Base-by-base conservation (phyloP, 2,329 filamentous ascomycete species). In the Colletotrichum tropicicola region DNA sequence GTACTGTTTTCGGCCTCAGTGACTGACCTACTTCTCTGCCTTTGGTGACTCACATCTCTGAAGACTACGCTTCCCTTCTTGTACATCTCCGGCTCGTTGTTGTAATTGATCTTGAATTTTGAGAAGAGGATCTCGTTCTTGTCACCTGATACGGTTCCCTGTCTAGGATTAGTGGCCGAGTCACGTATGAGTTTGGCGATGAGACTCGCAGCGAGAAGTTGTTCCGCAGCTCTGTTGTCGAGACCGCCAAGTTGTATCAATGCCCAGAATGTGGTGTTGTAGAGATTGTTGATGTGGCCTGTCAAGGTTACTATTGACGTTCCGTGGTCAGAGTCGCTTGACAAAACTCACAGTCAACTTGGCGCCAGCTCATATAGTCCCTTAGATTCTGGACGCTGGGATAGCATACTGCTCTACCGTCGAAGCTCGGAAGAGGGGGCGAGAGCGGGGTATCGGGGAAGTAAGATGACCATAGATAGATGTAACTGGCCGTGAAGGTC, bases 221-320 rank as follows among this genome's bases (percentile, higher is more conserved):
- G 87, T 75, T 98, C 95, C 0, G 96, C 96, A 63, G 93, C 91
- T 53, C 89, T 91, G 28, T 89, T 87, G 55, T 87, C 89, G 81
- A 96, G 86, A 0, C 91, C 92, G 2, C 92, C 94, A 49, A 88
- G 82, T 68, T 93, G 88, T 21, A 98, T 91, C 72, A 99, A 82
- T 1, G 91, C 84, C 96, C 96, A 99, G 77, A 98, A 98, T 0
- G 93, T 93, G 0, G 96, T 99, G 76, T 99, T 99, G 79, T 98
- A 99, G 5, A 99, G 86, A 73, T 99, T 99, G 78, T 99, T 99
- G 72, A 99, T 97, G 75, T 99, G 96, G 69, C 92, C 92, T 95
- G 65, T 9, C 0, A 23, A 10, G 3, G 35, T 75, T 65, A 73
- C 70, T 23, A 21, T 27, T 10, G 10, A 51, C 12, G 37, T 21